phyloP scores from a whole-genome alignment of 805 yeast genomes.

The Metschnikowia koreensis region DNA sequence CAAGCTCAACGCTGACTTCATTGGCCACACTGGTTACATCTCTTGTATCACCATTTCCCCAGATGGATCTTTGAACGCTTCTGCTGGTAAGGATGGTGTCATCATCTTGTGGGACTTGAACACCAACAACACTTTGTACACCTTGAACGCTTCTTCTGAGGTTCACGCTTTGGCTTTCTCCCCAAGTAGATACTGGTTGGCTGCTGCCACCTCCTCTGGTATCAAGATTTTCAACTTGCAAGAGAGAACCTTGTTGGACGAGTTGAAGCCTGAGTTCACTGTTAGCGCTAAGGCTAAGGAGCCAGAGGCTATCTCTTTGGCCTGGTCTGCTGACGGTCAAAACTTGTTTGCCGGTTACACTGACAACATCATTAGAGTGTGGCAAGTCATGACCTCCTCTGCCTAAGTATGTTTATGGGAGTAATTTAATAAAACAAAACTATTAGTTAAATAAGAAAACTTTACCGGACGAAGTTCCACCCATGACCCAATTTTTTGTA shows the following conservation, averaged over 20 bases:
- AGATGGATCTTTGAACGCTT: constrained; percentile 98
- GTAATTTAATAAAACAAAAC: neutral
- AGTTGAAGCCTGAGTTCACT: constrained; percentile 97
- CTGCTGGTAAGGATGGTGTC: constrained; percentile 99
- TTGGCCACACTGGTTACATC: constrained; percentile 99
- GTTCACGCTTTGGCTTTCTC: constrained; percentile 98
- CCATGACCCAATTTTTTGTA: constrained; percentile 82
- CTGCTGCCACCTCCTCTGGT: constrained; percentile 98
- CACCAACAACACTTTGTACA: constrained; percentile 82
- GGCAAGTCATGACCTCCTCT: constrained; percentile 97
- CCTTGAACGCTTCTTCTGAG: constrained; percentile 93
- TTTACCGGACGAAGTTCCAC: constrained; percentile 94
- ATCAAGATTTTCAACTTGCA: constrained; percentile 98
- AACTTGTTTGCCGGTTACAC: constrained; percentile 99
- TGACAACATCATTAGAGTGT: constrained; percentile 98
- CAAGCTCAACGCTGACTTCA: constrained; percentile 89
- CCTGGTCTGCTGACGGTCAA: constrained; percentile 99
- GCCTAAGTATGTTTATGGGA: constrained; percentile 29
- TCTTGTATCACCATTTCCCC: constrained; percentile 97
- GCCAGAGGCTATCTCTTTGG: constrained; percentile 96
- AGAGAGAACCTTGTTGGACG: constrained; percentile 91
- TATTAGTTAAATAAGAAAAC: constrained; percentile 54
- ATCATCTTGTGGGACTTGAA: constrained; percentile 97
- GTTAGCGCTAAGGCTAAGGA: constrained; percentile 86
- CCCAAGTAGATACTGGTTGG: constrained; percentile 99